These are phyloP conservation scores for Trebouxia sp. DNA, from an alignment of 139 green algal genomes.

Conservation along the genomic window DNA sequence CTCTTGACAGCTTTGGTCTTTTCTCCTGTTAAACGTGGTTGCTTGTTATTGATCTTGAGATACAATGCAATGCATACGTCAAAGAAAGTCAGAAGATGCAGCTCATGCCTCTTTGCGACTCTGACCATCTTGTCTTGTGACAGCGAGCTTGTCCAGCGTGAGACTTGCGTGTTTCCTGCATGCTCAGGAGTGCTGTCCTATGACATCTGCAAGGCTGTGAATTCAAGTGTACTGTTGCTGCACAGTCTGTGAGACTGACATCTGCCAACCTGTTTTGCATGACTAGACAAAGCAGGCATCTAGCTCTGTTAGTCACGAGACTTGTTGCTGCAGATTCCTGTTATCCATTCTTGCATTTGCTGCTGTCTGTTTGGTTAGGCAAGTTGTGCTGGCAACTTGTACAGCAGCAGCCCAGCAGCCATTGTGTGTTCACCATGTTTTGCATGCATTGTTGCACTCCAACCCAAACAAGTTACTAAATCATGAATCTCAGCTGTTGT, in stretches of 20 bases:
- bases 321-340: too few relatives aligned
- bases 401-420: not conserved
- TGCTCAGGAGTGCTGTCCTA: too few relatives aligned
- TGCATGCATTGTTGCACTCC: not conserved
- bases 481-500: not conserved
- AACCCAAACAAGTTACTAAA: not conserved
- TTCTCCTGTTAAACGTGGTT: not conserved
- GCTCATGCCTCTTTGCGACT: not conserved
- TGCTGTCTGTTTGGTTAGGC: not conserved
- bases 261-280: too few relatives aligned
- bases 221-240: too few relatives aligned
- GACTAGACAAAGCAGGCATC: too few relatives aligned
- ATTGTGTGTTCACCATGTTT: not conserved
- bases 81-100: not conserved
- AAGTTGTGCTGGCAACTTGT: not conserved
- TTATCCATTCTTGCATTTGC: conserved; percentile 27
- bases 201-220: too few relatives aligned
- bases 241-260: too few relatives aligned
- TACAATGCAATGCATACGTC: not conserved
- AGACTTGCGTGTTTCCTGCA: too few relatives aligned
- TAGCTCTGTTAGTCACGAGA: too few relatives aligned
- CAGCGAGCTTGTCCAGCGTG: too few relatives aligned
- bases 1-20: not conserved
- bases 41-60: not conserved
- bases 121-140: not conserved